These are phyloP conservation scores for Quercus agrifolia DNA, from an alignment of 306 rosid genomes.

Conservation along the genomic window DNA sequence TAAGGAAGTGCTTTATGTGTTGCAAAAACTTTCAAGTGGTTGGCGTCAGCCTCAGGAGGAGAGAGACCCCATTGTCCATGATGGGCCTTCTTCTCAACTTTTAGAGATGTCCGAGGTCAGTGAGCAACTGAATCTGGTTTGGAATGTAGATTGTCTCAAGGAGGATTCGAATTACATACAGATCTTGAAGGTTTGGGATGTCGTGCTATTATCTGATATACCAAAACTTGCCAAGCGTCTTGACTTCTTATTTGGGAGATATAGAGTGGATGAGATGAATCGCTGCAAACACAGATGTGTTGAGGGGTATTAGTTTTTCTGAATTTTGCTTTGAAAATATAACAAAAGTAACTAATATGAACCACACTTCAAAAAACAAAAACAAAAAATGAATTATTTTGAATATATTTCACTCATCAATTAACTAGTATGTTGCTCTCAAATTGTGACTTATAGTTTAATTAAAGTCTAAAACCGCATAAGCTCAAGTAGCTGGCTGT, in stretches of 20 bases:
- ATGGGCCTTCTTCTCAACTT: slow-evolving; percentile 25
- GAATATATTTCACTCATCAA: too few species aligned
- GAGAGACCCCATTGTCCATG: slow-evolving; percentile 13
- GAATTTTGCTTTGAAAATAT: background rate
- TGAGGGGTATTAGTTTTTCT: slow-evolving; percentile 29
- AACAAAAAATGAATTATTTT: too few species aligned
- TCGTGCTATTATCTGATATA: slow-evolving; percentile 29
- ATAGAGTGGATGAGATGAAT: slow-evolving; percentile 26
- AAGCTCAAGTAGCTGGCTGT: background rate
- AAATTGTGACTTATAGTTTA: too few species aligned
- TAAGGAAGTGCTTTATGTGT: slow-evolving; percentile 29
- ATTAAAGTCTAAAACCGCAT: too few species aligned
- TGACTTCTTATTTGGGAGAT: slow-evolving; percentile 20
- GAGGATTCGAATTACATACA: slow-evolving; percentile 35
- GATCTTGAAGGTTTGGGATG: slow-evolving; percentile 48
- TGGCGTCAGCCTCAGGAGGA: slow-evolving; percentile 33
- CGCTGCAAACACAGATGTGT: slow-evolving; percentile 29
- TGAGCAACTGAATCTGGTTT: slow-evolving; percentile 34
- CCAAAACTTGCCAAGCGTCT: slow-evolving; percentile 25
- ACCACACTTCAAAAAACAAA: too few species aligned
- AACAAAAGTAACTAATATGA: background rate
- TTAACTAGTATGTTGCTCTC: too few species aligned
- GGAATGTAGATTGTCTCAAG: slow-evolving; percentile 41
- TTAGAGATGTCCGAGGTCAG: slow-evolving; percentile 41
- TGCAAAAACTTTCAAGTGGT: slow-evolving; percentile 50